Percentiles rank a stretch among this genome's conserved stretches.
Evolutionary conservation across 148 eudicot genomes (phyloP).

Genomic region (Diospyros kaki): DNA sequence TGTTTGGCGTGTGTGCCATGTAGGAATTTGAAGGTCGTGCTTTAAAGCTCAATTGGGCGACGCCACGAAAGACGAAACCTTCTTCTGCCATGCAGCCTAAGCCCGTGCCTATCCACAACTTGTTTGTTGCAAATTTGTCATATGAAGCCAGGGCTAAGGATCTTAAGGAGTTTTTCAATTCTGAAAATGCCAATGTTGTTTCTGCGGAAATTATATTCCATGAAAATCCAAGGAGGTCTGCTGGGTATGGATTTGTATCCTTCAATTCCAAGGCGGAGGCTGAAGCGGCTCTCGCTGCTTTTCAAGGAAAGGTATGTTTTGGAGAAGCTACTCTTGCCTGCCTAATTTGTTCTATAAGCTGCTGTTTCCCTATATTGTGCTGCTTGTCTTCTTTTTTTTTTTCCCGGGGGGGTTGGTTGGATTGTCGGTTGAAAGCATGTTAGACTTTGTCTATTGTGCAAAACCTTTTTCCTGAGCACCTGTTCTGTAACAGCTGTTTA

Average conservation of each 20-base stretch:
- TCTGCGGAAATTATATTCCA: conserved; percentile 69
- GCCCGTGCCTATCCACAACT: conserved; percentile 52
- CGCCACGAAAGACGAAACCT: conserved; percentile 42
- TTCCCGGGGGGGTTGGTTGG: background rate
- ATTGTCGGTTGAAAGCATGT: background rate
- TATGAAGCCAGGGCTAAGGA: conserved; percentile 67
- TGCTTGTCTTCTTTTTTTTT: background rate
- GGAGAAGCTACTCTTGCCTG: background rate
- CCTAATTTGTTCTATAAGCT: background rate
- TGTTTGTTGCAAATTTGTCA: conserved; percentile 74
- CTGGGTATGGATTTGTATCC: conserved; percentile 93
- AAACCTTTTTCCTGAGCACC: background rate
- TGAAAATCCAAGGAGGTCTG: conserved; percentile 58
- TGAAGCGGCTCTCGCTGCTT: conserved; percentile 62
- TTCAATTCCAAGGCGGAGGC: conserved; percentile 75
- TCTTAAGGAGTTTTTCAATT: conserved; percentile 62
- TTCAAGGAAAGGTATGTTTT: conserved; percentile 68
- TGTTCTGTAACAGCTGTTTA: conserved; percentile 47
- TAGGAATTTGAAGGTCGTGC: conserved; percentile 81
- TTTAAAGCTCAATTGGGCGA: conserved; percentile 71
- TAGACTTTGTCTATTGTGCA: background rate
- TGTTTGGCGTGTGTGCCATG: background rate
- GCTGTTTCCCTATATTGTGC: background rate
- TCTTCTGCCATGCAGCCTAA: conserved; percentile 35
- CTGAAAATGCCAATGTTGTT: conserved; percentile 46